phyloP scores from a whole-genome alignment of 2,329 filamentous ascomycete species.

The Dryadomyces quercivorus region DNA sequence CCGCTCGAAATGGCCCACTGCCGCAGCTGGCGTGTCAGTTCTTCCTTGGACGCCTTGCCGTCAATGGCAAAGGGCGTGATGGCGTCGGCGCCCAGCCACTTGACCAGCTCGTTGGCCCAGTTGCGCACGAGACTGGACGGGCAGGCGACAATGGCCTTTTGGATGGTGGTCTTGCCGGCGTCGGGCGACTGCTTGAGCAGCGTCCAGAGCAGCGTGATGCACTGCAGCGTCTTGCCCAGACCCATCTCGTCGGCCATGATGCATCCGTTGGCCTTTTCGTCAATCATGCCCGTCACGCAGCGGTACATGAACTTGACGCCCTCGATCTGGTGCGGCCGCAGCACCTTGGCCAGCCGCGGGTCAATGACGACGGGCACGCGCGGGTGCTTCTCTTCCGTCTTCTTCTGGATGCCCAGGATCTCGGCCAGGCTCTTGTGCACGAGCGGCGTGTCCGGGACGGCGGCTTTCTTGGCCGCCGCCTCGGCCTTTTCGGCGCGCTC shows the following conservation, averaged over 20 bases:
- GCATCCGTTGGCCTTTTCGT: conserved; percentile 86
- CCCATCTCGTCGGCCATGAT: conserved; percentile 99
- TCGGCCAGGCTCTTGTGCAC: conserved; percentile 93
- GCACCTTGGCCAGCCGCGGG: conserved; percentile 72
- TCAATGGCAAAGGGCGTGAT: conserved; percentile 92
- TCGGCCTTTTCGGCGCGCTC: conserved; percentile 23
- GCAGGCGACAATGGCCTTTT: conserved; percentile 94
- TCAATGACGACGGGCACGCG: conserved; percentile 97
- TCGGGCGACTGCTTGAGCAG: conserved; percentile 90
- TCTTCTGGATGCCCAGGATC: conserved; percentile 88
- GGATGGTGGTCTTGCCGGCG: conserved; percentile 84
- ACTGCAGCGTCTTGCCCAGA: conserved; percentile 91
- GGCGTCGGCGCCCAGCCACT: conserved; percentile 90
- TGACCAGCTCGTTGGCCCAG: conserved; percentile 93
- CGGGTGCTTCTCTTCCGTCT: conserved; percentile 65
- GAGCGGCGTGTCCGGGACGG: conserved; percentile 58
- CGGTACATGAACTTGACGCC: conserved; percentile 96
- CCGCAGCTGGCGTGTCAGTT: conserved; percentile 75
- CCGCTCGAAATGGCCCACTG: conserved; percentile 92
- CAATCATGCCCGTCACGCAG: conserved; percentile 90
- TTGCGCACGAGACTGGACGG: conserved; percentile 94
- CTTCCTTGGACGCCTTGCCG: conserved; percentile 90
- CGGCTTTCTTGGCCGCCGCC: conserved; percentile 25
- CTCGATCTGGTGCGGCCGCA: conserved; percentile 94
- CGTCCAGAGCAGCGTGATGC: conserved; percentile 94